Evolutionary conservation across 495 filamentous ascomycete genomes (phyloP).

Genomic region (Penicillium desertorum): DNA sequence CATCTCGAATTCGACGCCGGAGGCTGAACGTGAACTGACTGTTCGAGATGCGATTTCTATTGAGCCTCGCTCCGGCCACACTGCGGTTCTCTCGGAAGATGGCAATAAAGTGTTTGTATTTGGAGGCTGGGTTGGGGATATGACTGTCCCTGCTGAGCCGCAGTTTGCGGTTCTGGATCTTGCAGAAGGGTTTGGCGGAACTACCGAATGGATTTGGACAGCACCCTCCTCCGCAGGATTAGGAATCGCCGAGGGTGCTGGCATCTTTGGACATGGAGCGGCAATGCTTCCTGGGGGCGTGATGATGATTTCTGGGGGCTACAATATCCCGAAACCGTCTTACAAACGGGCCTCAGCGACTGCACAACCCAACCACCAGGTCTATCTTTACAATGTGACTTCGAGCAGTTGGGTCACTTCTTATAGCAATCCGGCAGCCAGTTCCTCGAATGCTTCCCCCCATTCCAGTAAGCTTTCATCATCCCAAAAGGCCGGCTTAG

Average conservation of each 20-base stretch:
- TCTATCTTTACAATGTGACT: slow-evolving; percentile 76
- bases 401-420: slow-evolving; percentile 66
- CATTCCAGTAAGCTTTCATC: slow-evolving; percentile 24
- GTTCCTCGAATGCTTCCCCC: background rate
- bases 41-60: slow-evolving; percentile 43
- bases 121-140: slow-evolving; percentile 90
- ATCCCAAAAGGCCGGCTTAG: slow-evolving; percentile 62
- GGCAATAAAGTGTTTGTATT: slow-evolving; percentile 71
- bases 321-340: slow-evolving; percentile 57
- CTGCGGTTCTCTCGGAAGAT: slow-evolving; percentile 73
- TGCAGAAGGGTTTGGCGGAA: slow-evolving; percentile 66
- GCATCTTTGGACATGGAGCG: slow-evolving; percentile 84
- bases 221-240: slow-evolving; percentile 31
- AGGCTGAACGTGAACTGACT: slow-evolving; percentile 55
- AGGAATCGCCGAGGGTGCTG: slow-evolving; percentile 51
- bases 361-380: slow-evolving; percentile 39
- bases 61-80: slow-evolving; percentile 84
- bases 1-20: slow-evolving; percentile 39
- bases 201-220: slow-evolving; percentile 71
- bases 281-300: slow-evolving; percentile 79
- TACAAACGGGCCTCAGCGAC: slow-evolving; percentile 40
- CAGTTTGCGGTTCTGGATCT: slow-evolving; percentile 75
- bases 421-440: slow-evolving; percentile 60
- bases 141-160: slow-evolving; percentile 68
- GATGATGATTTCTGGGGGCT: slow-evolving; percentile 88